Evolutionary conservation across 176 grass and related monocot genomes (phyloP).

Genomic region (Poa pratensis): DNA sequence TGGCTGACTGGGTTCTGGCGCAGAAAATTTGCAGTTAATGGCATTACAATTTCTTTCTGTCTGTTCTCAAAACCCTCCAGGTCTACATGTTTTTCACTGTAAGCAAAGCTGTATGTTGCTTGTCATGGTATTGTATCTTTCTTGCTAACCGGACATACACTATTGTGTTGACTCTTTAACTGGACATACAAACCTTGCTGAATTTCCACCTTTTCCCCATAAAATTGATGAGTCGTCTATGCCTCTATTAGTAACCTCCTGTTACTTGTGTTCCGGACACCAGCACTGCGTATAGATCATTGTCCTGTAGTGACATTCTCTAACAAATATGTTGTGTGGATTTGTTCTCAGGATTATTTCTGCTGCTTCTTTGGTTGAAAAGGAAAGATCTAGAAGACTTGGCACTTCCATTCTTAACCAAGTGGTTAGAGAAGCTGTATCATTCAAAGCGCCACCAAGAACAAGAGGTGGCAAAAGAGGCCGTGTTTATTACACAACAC

Average conservation of each 20-base stretch:
- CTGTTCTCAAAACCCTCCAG: conserved; percentile 2
- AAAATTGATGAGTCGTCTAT: background rate
- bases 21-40: background rate
- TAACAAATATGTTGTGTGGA: conserved; percentile 16
- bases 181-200: background rate
- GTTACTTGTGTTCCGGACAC: background rate
- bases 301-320: background rate
- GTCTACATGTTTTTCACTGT: background rate
- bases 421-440: conserved; percentile 86
- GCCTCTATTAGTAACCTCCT: background rate
- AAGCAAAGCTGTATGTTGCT: background rate
- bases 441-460: conserved; percentile 89
- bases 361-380: conserved; percentile 81
- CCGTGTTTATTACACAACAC: conserved; percentile 84
- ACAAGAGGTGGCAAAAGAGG: conserved; percentile 93
- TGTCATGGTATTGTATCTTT: conserved; percentile 2
- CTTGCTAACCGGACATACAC: background rate
- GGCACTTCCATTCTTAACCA: conserved; percentile 95
- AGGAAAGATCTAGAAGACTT: conserved; percentile 93
- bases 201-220: background rate
- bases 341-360: conserved; percentile 70
- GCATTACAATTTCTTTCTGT: background rate
- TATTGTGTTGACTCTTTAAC: background rate
- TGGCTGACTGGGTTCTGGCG: background rate
- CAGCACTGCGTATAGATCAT: background rate